Conservation (phyloP, 2,329 filamentous ascomycete species). For the Diaporthe sp. region DNA sequence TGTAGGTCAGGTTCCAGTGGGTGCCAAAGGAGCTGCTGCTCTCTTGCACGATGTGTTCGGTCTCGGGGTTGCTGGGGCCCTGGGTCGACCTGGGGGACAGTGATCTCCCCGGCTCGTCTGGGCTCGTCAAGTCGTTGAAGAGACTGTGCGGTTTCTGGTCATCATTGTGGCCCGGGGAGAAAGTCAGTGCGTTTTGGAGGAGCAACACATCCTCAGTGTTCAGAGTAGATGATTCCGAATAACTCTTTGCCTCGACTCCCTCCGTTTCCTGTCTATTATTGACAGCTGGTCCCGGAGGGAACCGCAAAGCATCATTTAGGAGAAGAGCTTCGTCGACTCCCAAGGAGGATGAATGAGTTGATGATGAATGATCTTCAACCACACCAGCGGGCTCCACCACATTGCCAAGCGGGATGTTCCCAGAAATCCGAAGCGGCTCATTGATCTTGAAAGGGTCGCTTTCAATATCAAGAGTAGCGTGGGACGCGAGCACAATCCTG, state of each 20-base stretch:
- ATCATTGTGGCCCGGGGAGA: not conserved
- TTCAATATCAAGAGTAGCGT: not conserved
- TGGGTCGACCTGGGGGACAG: not conserved
- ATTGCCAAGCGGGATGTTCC: not conserved
- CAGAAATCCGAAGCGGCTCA: not conserved
- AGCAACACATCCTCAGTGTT: not conserved
- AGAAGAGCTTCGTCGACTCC: not conserved
- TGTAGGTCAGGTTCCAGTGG: not conserved
- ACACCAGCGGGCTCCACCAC: not conserved
- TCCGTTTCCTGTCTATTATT: not conserved
- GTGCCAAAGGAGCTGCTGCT: not conserved
- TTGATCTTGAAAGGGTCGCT: conserved; percentile 6
- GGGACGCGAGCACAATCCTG: not conserved
- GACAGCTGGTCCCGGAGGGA: not conserved
- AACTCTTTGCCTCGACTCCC: not conserved
- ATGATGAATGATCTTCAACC: not conserved
- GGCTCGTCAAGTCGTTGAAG: not conserved
- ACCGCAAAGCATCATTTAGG: not conserved
- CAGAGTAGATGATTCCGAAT: not conserved
- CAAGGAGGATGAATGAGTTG: not conserved
- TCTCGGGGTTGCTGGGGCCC: not conserved
- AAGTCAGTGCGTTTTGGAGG: not conserved
- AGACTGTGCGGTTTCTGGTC: not conserved
- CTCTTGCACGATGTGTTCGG: not conserved
- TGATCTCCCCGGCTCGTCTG: not conserved